phyloP scores from a whole-genome alignment of 1,284 basidiomycete species.

The Boletus putidus region DNA sequence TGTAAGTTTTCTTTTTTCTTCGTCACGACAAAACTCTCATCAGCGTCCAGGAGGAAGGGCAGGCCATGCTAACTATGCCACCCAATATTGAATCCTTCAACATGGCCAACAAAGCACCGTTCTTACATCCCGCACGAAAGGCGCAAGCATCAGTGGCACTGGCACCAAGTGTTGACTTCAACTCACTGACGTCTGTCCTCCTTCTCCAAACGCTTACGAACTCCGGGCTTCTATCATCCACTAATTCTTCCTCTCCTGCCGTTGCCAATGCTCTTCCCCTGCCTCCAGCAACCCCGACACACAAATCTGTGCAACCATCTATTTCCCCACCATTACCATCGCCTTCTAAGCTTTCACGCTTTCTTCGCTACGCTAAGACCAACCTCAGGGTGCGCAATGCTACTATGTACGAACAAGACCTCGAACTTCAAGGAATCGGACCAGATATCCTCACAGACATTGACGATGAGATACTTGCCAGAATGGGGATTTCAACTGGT shows the following conservation, averaged over 20 bases:
- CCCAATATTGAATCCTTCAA: too few relatives aligned
- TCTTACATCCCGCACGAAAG: background rate
- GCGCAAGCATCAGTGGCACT: background rate
- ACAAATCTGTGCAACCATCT: too few relatives aligned
- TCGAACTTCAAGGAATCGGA: constrained; percentile 8
- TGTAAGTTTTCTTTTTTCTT: too few relatives aligned
- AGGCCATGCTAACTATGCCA: too few relatives aligned
- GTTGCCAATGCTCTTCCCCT: background rate
- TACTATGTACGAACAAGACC: too few relatives aligned
- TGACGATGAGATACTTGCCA: background rate
- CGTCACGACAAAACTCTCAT: too few relatives aligned
- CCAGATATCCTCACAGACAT: constrained; percentile 16
- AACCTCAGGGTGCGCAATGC: too few relatives aligned
- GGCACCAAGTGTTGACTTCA: background rate
- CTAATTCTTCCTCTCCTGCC: background rate
- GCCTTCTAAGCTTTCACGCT: too few relatives aligned
- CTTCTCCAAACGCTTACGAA: background rate
- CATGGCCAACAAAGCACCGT: background rate
- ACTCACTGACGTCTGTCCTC: background rate
- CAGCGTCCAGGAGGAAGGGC: too few relatives aligned
- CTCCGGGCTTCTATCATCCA: background rate
- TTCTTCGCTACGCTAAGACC: too few relatives aligned
- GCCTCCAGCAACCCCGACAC: too few relatives aligned
- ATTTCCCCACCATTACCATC: too few relatives aligned
- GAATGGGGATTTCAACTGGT: constrained; percentile 1